These are phyloP conservation scores for Penicillium sumatraense DNA, from an alignment of 2,329 filamentous ascomycete species.

Conservation along the genomic window DNA sequence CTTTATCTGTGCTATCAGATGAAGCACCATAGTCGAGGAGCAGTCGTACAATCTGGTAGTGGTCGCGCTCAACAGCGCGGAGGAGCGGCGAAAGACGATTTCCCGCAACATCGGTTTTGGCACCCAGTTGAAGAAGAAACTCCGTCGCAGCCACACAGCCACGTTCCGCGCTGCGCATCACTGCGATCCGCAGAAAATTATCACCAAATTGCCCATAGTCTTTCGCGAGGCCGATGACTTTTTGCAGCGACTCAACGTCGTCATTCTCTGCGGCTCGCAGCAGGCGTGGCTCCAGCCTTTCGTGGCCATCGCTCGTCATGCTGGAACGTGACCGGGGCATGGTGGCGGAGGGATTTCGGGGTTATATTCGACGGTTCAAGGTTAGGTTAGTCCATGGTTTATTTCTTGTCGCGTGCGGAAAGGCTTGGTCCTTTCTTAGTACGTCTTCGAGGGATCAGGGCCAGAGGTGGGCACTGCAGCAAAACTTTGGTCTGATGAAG, in stretches of 20 bases:
- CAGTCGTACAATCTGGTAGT: slow-evolving; percentile 50
- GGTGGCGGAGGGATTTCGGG: not conserved
- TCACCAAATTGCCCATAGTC: slow-evolving; percentile 42
- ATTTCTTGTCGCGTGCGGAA: not conserved
- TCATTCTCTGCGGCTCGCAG: slow-evolving; percentile 46
- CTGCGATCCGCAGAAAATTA: slow-evolving; percentile 43
- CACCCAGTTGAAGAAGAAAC: slow-evolving; percentile 43
- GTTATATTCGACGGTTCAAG: not conserved
- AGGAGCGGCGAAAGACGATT: slow-evolving; percentile 41
- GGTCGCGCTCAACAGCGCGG: slow-evolving; percentile 44
- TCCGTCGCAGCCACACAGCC: slow-evolving; percentile 37
- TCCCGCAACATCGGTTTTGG: slow-evolving; percentile 39
- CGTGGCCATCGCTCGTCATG: slow-evolving; percentile 40
- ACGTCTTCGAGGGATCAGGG: not conserved
- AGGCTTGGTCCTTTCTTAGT: not conserved
- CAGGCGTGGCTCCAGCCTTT: slow-evolving; percentile 48
- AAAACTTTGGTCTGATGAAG: not conserved
- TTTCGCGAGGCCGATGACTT: slow-evolving; percentile 38
- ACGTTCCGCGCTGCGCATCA: slow-evolving; percentile 48
- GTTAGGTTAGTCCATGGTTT: slow-evolving; percentile 16
- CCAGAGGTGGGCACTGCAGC: not conserved
- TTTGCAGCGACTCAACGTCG: slow-evolving; percentile 37
- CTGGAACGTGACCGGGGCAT: slow-evolving; percentile 38
- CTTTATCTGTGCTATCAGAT: slow-evolving; percentile 48
- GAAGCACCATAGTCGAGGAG: slow-evolving; percentile 43